Evolutionary conservation across 371 early-diverging fungal species (phyloP).

Genomic region (Funneliformis caledonium): DNA sequence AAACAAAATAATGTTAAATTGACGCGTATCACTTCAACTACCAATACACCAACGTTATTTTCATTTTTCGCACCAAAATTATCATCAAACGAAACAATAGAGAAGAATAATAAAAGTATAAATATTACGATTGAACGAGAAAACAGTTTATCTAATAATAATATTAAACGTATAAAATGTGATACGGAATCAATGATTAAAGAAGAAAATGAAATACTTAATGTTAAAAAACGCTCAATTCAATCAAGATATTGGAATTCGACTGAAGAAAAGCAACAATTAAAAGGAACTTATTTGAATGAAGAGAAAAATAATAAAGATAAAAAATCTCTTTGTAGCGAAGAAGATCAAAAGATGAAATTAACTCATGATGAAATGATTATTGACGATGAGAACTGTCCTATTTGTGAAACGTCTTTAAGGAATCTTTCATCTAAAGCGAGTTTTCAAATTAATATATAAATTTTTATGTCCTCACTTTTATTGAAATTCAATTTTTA

Average conservation of each 20-base stretch:
- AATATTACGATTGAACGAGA: neutral
- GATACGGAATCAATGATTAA: neutral
- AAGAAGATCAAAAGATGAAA: neutral
- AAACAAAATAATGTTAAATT: neutral
- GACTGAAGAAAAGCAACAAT: neutral
- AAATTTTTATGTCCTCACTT: neutral
- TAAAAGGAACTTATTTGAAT: neutral
- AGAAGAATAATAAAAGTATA: neutral
- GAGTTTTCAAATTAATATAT: neutral
- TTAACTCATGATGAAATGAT: neutral
- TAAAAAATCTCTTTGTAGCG: neutral
- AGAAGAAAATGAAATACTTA: neutral
- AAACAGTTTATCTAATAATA: neutral
- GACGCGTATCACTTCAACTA: neutral
- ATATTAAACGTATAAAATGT: neutral
- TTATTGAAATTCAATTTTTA: no score
- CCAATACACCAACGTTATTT: neutral
- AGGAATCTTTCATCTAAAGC: neutral
- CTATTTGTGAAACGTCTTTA: conserved; percentile 10
- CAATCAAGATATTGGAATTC: conserved; percentile 1
- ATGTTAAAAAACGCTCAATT: neutral
- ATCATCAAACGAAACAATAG: no score
- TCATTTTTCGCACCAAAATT: neutral
- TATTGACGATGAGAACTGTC: neutral
- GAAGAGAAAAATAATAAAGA: neutral